Evolutionary conservation across 1,139 yeast species (phyloP).

Genomic region (Saccharomyces hybrid): DNA sequence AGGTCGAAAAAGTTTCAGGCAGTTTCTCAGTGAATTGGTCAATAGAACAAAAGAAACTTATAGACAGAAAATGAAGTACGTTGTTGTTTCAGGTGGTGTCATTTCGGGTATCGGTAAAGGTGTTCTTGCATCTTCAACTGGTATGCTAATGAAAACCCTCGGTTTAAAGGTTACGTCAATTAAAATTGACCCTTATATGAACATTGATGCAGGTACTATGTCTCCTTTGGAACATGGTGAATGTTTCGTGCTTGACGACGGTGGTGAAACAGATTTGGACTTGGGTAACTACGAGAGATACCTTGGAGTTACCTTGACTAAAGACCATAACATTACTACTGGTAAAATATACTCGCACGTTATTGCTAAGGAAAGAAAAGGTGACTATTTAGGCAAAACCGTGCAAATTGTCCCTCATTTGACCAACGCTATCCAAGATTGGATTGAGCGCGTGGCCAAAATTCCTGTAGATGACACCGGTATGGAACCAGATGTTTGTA

Average conservation of each 20-base stretch:
- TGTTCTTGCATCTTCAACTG: conserved; percentile 91
- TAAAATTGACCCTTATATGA: conserved; percentile 98
- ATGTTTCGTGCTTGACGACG: conserved; percentile 94
- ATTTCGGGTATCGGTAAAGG: conserved; percentile 99
- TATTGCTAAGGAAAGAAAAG: conserved; percentile 89
- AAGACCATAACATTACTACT: conserved; percentile 93
- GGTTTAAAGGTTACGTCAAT: conserved; percentile 95
- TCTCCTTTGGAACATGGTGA: conserved; percentile 98
- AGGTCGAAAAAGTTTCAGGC: neutral
- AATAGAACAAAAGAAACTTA: neutral
- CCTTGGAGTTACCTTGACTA: conserved; percentile 83
- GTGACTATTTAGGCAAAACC: conserved; percentile 97
- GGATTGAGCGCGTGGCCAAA: conserved; percentile 90
- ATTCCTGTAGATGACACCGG: conserved; percentile 92
- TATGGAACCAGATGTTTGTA: conserved; percentile 85
- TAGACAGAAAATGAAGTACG: conserved; percentile 71
- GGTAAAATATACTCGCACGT: conserved; percentile 95
- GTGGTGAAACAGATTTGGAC: conserved; percentile 98
- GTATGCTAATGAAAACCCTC: conserved; percentile 83
- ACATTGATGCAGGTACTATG: conserved; percentile 99
- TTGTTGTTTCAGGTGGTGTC: conserved; percentile 97
- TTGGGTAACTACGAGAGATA: conserved; percentile 97
- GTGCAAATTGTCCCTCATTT: conserved; percentile 98
- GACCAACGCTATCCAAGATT: conserved; percentile 94
- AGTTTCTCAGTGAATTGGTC: neutral